phyloP scores from a whole-genome alignment of 2,329 filamentous ascomycete species.

The Phaeosphaeriaceae sp. region DNA sequence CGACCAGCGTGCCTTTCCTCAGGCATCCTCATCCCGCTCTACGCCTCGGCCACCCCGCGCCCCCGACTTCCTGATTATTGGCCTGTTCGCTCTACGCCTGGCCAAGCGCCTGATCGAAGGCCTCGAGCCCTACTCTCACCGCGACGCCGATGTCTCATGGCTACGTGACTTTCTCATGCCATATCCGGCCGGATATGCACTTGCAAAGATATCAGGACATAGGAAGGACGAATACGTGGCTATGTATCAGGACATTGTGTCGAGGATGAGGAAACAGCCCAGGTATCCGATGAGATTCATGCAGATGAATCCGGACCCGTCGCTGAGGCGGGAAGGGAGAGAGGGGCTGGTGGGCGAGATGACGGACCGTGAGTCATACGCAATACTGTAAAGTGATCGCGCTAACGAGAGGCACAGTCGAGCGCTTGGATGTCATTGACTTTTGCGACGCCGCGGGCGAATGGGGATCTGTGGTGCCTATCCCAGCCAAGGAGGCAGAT shows the following conservation, averaged over 20 bases:
- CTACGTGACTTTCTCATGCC: constrained; percentile 23
- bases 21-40: not conserved
- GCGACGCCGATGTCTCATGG: constrained; percentile 25
- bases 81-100: constrained; percentile 33
- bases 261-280: constrained; percentile 31
- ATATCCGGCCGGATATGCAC: constrained; percentile 15
- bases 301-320: constrained; percentile 28
- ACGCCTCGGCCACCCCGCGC: not conserved
- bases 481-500: constrained; percentile 24
- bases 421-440: constrained; percentile 25
- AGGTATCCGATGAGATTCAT: constrained; percentile 27
- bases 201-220: constrained; percentile 25
- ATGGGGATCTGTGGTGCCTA: constrained; percentile 34
- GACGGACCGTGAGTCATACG: constrained; percentile 24
- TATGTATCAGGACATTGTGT: constrained; percentile 23
- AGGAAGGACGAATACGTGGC: constrained; percentile 20
- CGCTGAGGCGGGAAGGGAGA: not conserved
- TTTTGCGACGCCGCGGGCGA: constrained; percentile 36
- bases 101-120: constrained; percentile 19
- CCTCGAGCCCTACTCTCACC: constrained; percentile 21
- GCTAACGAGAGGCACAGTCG: constrained; percentile 5
- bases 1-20: not conserved
- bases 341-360: constrained; percentile 4
- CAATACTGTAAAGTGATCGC: not conserved
- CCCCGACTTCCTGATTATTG: constrained; percentile 30